Evolutionary conservation across 768 basidiomycete species (phyloP).

Genomic region (Lentinula guzmanii): DNA sequence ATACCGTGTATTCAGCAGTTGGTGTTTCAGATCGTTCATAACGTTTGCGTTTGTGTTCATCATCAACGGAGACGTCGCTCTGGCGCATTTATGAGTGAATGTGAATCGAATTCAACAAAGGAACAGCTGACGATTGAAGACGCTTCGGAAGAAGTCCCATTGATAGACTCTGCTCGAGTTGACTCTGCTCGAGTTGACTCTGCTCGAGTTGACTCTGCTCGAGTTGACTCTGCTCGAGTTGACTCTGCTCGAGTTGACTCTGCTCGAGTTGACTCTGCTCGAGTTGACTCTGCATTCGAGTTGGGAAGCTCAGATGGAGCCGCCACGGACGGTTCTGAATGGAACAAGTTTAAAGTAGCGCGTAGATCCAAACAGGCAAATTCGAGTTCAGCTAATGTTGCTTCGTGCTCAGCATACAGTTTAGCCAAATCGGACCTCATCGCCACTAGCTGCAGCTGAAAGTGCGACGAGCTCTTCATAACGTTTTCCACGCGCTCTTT

Average conservation of each 20-base stretch:
- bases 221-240: not conserved
- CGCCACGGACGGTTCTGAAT: not conserved
- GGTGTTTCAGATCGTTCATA: not conserved
- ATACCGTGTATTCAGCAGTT: not conserved
- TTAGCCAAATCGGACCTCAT: not conserved
- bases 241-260: not conserved
- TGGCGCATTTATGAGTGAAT: not conserved
- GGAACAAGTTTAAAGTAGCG: not conserved
- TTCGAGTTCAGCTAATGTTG: not conserved
- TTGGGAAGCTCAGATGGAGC: not conserved
- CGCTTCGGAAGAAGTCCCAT: not conserved
- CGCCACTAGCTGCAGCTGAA: not conserved
- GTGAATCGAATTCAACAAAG: not conserved
- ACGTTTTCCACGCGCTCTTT: not conserved
- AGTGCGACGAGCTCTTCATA: not conserved
- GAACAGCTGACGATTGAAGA: not conserved
- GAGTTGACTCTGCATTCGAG: not conserved
- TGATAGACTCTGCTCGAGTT: not conserved
- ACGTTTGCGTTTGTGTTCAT: not conserved
- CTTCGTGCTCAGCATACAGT: not conserved
- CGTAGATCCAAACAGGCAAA: not conserved
- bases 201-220: not conserved
- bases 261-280: not conserved
- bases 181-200: not conserved
- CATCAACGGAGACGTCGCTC: not conserved